phyloP scores from a whole-genome alignment of 306 rosid species.

The Alnus rubra region DNA sequence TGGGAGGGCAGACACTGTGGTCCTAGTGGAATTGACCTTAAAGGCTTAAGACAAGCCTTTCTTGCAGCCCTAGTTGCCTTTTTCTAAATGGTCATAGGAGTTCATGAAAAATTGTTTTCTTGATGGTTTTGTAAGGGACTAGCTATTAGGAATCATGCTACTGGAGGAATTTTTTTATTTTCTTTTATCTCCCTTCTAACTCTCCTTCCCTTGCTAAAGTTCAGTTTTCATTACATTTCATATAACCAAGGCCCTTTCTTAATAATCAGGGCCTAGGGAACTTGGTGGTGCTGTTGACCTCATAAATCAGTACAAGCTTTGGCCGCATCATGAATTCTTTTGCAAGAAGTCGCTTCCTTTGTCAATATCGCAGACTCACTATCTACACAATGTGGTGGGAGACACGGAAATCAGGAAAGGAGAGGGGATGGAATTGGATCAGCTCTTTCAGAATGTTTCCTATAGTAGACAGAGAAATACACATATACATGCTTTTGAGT shows the following conservation, averaged over 20 bases:
- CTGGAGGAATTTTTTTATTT: neutral
- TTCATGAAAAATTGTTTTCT: neutral
- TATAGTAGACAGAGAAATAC: slow-evolving; percentile 14
- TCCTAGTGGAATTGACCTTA: neutral
- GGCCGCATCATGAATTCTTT: slow-evolving; percentile 30
- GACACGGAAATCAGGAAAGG: slow-evolving; percentile 40
- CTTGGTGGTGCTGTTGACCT: slow-evolving; percentile 39
- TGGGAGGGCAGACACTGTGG: neutral
- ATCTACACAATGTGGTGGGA: slow-evolving; percentile 44
- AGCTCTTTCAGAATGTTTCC: slow-evolving; percentile 21
- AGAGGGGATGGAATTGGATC: slow-evolving; percentile 42
- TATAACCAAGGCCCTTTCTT: neutral
- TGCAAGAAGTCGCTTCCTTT: slow-evolving; percentile 38
- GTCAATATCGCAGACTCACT: slow-evolving; percentile 33
- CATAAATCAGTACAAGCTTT: slow-evolving; percentile 31
- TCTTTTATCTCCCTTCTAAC: neutral
- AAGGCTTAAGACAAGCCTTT: neutral
- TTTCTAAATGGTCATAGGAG: neutral
- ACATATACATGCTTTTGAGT: slow-evolving; percentile 23
- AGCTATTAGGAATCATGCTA: neutral
- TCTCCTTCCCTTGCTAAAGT: neutral
- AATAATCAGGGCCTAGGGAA: slow-evolving; percentile 33
- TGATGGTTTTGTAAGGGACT: neutral
- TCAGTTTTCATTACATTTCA: neutral
- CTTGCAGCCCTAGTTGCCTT: neutral